Evolutionary conservation across 1,284 basidiomycete genomes (phyloP).

Genomic region (Puccinia novopanici): DNA sequence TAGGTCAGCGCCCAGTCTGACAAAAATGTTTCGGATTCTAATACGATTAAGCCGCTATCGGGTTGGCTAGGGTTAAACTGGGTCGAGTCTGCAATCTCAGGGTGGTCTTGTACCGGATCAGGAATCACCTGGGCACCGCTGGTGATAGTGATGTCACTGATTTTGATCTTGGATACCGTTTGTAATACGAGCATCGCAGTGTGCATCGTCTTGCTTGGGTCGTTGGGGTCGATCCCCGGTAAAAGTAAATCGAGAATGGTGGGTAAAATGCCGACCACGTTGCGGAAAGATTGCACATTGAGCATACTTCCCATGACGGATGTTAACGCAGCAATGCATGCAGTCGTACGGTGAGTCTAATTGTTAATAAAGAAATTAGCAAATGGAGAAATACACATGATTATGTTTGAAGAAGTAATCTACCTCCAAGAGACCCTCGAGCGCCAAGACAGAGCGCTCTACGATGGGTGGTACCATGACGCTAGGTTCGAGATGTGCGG

Average conservation of each 20-base stretch:
- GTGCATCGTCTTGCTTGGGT: conserved; percentile 80
- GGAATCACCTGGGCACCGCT: conserved; percentile 51
- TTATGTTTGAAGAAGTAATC: conserved; percentile 52
- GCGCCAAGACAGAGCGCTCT: conserved; percentile 83
- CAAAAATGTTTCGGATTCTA: conserved; percentile 77
- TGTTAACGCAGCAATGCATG: conserved; percentile 83
- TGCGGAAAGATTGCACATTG: conserved; percentile 72
- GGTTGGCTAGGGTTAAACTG: conserved; percentile 50
- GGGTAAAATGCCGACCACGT: conserved; percentile 83
- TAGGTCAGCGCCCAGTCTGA: conserved; percentile 88
- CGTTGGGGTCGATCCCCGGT: conserved; percentile 92
- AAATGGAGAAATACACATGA: neutral
- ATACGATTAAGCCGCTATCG: conserved; percentile 63
- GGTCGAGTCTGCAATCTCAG: conserved; percentile 51
- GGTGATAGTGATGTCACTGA: conserved; percentile 71
- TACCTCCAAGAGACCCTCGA: conserved; percentile 90
- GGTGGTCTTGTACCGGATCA: conserved; percentile 51
- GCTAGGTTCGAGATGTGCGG: conserved; percentile 80
- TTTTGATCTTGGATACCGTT: conserved; percentile 67
- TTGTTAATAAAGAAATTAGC: conserved; percentile 51
- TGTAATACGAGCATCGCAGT: conserved; percentile 57
- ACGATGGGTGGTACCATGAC: conserved; percentile 89
- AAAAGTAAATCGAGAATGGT: conserved; percentile 86
- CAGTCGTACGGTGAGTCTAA: conserved; percentile 83
- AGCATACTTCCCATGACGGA: conserved; percentile 77